Evolutionary conservation across 257 asterid genomes (phyloP), one percentile per base, ranked within the genome.

Genomic region (Gentiana dahurica): DNA sequence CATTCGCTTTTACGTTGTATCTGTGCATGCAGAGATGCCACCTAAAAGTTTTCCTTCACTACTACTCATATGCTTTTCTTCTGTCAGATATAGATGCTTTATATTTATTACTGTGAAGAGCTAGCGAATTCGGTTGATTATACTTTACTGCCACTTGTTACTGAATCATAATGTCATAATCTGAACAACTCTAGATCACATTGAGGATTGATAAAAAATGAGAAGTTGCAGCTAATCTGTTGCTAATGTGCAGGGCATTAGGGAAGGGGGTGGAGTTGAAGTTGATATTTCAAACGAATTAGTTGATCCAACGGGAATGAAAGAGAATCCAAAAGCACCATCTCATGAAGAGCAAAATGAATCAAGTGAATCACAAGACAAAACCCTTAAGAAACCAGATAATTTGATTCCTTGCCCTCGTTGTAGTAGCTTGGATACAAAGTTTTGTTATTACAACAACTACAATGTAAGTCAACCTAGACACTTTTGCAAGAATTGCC

Each of bases 401-500:
- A 92, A 85, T 73, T 85, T 82, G 49, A 73, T 92, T 47, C 95
- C 95, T 1, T 92, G 99, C 65, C 99, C 99, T 50, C 95, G 99
- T 45, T 92, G 99, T 62, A 86, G 84, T 37, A 92, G 97, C 85
- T 85, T 84, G 99, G 96, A 89, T 58, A 92, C 99, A 2, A 92
- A 92, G 66, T 92, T 92, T 55, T 92, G 99, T 72, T 92, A 92
- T 66, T 92, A 78, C 71, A 92, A 92, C 77, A 92, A 92, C 56
- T 92, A 92, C 85, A 92, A 92, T 1, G 86, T 86, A 55, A 89
- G 81, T 75, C 99, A 92, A 63, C 99, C 96, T 46, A 65, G 99
- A n/a, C 95, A 92, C 57, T 92, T 85, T 75, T 92, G 99, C 75
- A 92, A 84, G 80, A 86, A 80, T 59, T 92, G 99, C 74, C 97